These are phyloP conservation scores for Phaseolus coccineus DNA, from an alignment of 331 rosid species.

Conservation along the genomic window DNA sequence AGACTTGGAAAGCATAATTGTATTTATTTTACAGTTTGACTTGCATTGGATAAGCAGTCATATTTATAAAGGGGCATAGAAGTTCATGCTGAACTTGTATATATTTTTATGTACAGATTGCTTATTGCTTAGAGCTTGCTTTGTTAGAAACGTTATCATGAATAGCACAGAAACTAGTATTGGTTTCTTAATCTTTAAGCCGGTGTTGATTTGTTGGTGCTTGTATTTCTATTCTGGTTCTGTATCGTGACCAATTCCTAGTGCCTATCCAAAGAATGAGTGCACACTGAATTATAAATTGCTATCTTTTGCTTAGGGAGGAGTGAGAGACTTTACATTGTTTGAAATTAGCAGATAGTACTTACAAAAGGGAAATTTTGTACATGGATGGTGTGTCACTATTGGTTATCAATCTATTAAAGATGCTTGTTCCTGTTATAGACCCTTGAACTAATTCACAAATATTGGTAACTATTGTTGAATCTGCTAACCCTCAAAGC, in stretches of 20 bases:
- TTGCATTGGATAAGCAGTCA: slow-evolving; percentile 45
- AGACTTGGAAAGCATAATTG: slow-evolving; percentile 54
- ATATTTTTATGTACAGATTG: slow-evolving; percentile 48
- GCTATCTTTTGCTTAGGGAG: slow-evolving; percentile 4
- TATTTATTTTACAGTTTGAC: slow-evolving; percentile 49
- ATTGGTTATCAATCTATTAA: slow-evolving; percentile 8
- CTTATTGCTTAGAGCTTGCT: slow-evolving; percentile 41
- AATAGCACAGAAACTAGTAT: slow-evolving; percentile 30
- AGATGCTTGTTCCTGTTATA: slow-evolving; percentile 6
- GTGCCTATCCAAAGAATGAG: not conserved
- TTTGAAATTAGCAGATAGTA: slow-evolving; percentile 19
- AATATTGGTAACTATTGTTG: not conserved
- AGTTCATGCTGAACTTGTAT: slow-evolving; percentile 45
- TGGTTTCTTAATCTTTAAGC: slow-evolving; percentile 36
- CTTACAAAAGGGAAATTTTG: not conserved
- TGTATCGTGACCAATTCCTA: slow-evolving; percentile 25
- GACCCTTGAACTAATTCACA: slow-evolving; percentile 3
- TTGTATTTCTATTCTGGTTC: slow-evolving; percentile 9
- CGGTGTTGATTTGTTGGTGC: slow-evolving; percentile 33
- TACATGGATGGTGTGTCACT: not conserved
- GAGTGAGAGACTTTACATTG: not conserved
- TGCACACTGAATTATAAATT: slow-evolving; percentile 15
- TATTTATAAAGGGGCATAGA: slow-evolving; percentile 36
- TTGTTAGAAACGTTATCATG: slow-evolving; percentile 36
- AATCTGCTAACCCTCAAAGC: slow-evolving; percentile 7